Evolutionary conservation across 108 stramenopile species (phyloP).

Genomic region (Craspedostauros australis): DNA sequence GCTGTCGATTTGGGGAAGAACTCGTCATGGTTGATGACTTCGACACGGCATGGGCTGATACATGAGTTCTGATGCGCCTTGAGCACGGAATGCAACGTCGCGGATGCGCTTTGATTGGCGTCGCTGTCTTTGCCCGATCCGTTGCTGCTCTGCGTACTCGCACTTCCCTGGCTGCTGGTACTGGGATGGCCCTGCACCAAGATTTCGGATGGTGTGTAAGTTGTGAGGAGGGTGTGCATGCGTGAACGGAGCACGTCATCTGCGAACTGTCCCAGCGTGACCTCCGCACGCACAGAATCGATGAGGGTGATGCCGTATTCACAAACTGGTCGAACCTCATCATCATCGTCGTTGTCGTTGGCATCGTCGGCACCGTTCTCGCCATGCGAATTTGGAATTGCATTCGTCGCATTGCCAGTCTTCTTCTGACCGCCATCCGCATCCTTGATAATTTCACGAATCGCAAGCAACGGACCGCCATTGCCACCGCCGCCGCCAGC

Average conservation of each 20-base stretch:
- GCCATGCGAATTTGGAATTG: constrained; percentile 1
- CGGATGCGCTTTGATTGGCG: no score
- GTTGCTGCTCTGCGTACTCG: not conserved
- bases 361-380: constrained; percentile 2
- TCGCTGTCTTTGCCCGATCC: no score
- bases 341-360: constrained; percentile 4
- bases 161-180: not conserved
- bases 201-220: constrained; percentile 83
- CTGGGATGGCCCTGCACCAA: not conserved
- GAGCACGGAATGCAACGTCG: constrained; percentile 11
- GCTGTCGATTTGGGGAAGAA: constrained; percentile 72
- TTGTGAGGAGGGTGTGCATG: constrained; percentile 88
- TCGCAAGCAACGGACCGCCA: constrained; percentile 73
- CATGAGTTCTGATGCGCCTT: constrained; percentile 4
- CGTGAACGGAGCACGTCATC: constrained; percentile 90
- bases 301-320: constrained; percentile 92
- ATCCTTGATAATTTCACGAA: constrained; percentile 57
- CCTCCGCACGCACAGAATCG: constrained; percentile 76
- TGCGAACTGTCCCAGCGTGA: constrained; percentile 96
- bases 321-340: constrained; percentile 56
- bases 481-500: constrained; percentile 2
- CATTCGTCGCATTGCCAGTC: no score
- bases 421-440: no score
- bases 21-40: constrained; percentile 39
- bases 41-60: constrained; percentile 32